These are phyloP conservation scores for Diaporthe australafricana DNA, from an alignment of 2,329 filamentous ascomycete species.

Conservation along the genomic window DNA sequence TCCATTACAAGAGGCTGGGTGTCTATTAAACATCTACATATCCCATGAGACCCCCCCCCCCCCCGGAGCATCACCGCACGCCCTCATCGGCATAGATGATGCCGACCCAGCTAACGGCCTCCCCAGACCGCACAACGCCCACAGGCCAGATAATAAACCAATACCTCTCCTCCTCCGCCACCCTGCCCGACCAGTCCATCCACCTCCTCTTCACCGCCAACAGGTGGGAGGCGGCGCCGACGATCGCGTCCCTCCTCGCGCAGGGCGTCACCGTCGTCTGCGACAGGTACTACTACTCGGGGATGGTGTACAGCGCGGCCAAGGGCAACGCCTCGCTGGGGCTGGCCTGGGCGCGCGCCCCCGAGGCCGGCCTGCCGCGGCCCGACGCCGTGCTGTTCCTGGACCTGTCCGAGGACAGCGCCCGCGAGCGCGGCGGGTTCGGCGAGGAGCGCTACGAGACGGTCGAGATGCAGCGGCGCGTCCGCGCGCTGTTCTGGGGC, in stretches of 20 bases:
- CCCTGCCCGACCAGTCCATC: slow-evolving; percentile 85
- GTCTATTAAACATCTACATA: background rate
- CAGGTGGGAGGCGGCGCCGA: slow-evolving; percentile 80
- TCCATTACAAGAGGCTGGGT: no score
- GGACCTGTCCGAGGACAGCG: slow-evolving; percentile 80
- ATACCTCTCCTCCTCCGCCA: slow-evolving; percentile 80
- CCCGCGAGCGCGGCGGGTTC: slow-evolving; percentile 83
- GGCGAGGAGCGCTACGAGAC: slow-evolving; percentile 92
- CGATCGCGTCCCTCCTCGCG: slow-evolving; percentile 65
- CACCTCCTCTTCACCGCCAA: slow-evolving; percentile 93
- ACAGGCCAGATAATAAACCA: slow-evolving; percentile 89
- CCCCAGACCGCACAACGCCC: slow-evolving; percentile 79
- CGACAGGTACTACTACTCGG: slow-evolving; percentile 95
- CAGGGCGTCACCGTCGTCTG: slow-evolving; percentile 82
- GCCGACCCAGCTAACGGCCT: background rate
- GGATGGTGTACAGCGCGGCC: slow-evolving; percentile 91
- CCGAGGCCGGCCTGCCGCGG: slow-evolving; percentile 86
- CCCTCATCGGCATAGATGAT: background rate
- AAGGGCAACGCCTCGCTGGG: slow-evolving; percentile 79
- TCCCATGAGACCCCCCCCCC: background rate
- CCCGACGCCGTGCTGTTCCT: slow-evolving; percentile 92
- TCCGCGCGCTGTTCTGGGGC: slow-evolving; percentile 78
- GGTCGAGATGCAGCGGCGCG: slow-evolving; percentile 82
- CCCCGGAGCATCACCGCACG: background rate
- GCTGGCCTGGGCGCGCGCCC: slow-evolving; percentile 83